These are phyloP conservation scores for Beauveria brongniartii DNA, from an alignment of 2,329 filamentous ascomycete species.

Conservation along the genomic window DNA sequence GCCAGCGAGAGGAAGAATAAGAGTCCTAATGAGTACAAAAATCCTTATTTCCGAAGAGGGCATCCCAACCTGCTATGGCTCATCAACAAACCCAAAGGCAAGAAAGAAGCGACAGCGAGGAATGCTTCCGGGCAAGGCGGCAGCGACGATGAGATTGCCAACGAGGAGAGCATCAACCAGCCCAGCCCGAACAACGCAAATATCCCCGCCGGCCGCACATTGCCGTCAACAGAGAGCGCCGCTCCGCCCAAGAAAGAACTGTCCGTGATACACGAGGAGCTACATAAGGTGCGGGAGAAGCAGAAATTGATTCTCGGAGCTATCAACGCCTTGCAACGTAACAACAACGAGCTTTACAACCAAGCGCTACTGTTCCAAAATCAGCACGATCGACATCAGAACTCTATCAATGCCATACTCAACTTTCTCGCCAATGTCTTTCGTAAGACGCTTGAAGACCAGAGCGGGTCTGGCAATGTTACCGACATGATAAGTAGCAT, in stretches of 20 bases:
- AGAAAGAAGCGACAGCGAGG: constrained; percentile 47
- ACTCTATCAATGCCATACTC: constrained; percentile 96
- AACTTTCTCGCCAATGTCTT: constrained; percentile 97
- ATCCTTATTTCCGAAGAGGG: constrained; percentile 90
- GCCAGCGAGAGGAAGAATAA: constrained; percentile 96
- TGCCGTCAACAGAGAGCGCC: constrained; percentile 37
- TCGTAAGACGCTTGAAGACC: constrained; percentile 82
- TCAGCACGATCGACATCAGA: constrained; percentile 93
- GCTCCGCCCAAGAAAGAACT: constrained; percentile 64
- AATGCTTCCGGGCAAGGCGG: constrained; percentile 61
- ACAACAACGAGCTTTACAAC: constrained; percentile 81
- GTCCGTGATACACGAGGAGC: constrained; percentile 66
- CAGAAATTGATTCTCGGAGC: constrained; percentile 80
- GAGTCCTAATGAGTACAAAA: constrained; percentile 95
- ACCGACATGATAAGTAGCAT: constrained; percentile 76
- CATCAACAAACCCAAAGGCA: constrained; percentile 83
- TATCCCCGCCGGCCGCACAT: constrained; percentile 22
- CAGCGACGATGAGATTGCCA: constrained; percentile 45
- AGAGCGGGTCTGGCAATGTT: constrained; percentile 66
- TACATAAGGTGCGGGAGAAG: constrained; percentile 74
- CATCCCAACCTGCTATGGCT: constrained; percentile 91
- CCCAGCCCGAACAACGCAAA: constrained; percentile 12
- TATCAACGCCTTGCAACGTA: constrained; percentile 70
- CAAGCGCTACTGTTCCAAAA: constrained; percentile 85
- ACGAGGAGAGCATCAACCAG: constrained; percentile 30